These are phyloP conservation scores for Omphalotus guepiniiformis DNA, from an alignment of 768 basidiomycete species.

Conservation along the genomic window DNA sequence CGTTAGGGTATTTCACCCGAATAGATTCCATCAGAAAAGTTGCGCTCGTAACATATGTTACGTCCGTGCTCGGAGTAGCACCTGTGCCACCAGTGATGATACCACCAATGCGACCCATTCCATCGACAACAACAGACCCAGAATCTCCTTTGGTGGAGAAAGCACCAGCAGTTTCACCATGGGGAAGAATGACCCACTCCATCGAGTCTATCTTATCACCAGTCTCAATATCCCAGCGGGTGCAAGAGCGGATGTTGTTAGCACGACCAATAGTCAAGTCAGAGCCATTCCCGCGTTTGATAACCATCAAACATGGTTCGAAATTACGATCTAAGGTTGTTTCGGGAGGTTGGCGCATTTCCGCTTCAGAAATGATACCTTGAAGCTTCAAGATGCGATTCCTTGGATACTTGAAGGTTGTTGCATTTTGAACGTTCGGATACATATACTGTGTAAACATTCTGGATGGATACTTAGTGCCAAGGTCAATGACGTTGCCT, in stretches of 20 bases:
- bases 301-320: conserved; percentile 27
- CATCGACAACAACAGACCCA: conserved; percentile 31
- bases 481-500: conserved; percentile 28
- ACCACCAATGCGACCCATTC: conserved; percentile 28
- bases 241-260: conserved; percentile 22
- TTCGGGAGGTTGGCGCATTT: conserved; percentile 27
- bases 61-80: conserved; percentile 17
- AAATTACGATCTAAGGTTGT: conserved; percentile 16
- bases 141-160: conserved; percentile 37
- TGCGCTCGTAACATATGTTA: conserved; percentile 36
- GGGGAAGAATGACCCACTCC: conserved; percentile 26
- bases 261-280: conserved; percentile 26
- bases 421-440: conserved; percentile 9
- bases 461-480: conserved; percentile 7
- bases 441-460: conserved; percentile 15
- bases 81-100: conserved; percentile 31
- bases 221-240: conserved; percentile 16
- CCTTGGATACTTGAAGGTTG: conserved; percentile 24
- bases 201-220: conserved; percentile 15
- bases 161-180: conserved; percentile 21
- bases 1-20: no score
- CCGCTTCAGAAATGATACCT: conserved; percentile 23
- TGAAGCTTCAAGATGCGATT: conserved; percentile 23
- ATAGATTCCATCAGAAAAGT: no score
- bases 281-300: conserved; percentile 29